Conservation (phyloP, 257 asterid genomes). For the Scutellaria galericulata region DNA sequence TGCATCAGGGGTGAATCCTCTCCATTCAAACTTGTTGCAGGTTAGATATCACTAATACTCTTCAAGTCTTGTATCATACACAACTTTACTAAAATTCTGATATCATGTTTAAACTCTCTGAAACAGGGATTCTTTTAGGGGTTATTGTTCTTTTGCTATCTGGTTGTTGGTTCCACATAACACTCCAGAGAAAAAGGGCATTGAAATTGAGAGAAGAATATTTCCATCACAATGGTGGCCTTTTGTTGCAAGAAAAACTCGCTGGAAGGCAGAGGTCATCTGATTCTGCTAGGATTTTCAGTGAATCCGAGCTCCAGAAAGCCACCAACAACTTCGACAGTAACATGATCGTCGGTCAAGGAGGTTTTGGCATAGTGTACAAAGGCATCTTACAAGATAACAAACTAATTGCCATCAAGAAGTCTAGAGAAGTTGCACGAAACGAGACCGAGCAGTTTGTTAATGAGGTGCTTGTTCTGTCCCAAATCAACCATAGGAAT, state of each 20-base stretch:
- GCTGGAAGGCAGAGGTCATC: not conserved
- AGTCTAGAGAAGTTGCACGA: not conserved
- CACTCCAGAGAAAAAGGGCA: not conserved
- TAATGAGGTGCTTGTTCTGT: too few species aligned
- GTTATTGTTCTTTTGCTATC: not conserved
- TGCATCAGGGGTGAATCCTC: conserved; percentile 22
- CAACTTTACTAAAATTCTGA: too few species aligned
- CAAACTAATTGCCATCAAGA: not conserved
- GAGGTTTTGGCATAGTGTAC: conserved; percentile 28
- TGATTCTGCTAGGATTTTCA: not conserved
- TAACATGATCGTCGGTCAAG: not conserved
- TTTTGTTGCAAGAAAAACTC: conserved; percentile 29
- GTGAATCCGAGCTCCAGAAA: conserved; percentile 5
- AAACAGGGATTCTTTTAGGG: conserved; percentile 5
- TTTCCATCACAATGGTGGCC: conserved; percentile 27
- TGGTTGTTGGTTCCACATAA: not conserved
- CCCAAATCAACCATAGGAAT: too few species aligned
- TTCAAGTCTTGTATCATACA: too few species aligned
- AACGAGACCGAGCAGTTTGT: too few species aligned
- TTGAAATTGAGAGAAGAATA: not conserved
- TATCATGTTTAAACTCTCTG: not conserved
- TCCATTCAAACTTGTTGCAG: conserved; percentile 27
- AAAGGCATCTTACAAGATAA: not conserved
- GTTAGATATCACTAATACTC: not conserved
- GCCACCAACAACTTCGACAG: conserved; percentile 27